Percentiles rank a stretch among this genome's conserved stretches.
phyloP scores from a whole-genome alignment of 352 stramenopile species.

The Pythium phragmitis region DNA sequence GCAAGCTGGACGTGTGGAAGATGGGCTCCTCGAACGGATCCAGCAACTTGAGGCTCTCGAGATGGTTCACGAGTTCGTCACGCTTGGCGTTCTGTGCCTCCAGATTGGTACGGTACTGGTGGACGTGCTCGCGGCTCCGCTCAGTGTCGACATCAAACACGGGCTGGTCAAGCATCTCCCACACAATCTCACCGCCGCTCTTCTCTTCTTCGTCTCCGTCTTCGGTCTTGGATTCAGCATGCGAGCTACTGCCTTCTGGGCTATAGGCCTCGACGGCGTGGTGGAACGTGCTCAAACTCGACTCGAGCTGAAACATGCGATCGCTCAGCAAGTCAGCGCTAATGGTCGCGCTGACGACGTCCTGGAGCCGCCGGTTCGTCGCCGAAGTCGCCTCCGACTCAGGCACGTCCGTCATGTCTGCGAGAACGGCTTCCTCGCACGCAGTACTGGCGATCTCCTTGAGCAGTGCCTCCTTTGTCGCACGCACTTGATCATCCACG shows the following conservation, averaged over 20 bases:
- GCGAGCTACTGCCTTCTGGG: conserved; percentile 14
- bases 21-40: conserved; percentile 50
- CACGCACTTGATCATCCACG: conserved; percentile 19
- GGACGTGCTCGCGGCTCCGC: conserved; percentile 63
- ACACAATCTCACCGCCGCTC: conserved; percentile 57
- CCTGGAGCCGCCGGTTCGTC: conserved; percentile 52
- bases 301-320: conserved; percentile 88
- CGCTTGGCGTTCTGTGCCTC: conserved; percentile 64
- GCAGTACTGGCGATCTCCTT: conserved; percentile 38
- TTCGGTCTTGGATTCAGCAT: conserved; percentile 21
- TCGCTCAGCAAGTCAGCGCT: conserved; percentile 84
- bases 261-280: conserved; percentile 55
- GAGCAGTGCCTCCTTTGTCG: conserved; percentile 31
- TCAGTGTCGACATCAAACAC: conserved; percentile 82
- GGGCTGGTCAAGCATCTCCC: conserved; percentile 72
- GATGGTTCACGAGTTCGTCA: conserved; percentile 55
- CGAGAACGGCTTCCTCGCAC: conserved; percentile 47
- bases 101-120: conserved; percentile 75
- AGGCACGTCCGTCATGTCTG: conserved; percentile 62
- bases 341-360: conserved; percentile 79
- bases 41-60: conserved; percentile 37
- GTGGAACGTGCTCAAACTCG: conserved; percentile 71
- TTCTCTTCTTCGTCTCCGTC: conserved; percentile 21
- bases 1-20: conserved; percentile 28
- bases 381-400: conserved; percentile 52